Percentiles rank a stretch among this genome's conserved stretches.
Conservation (phyloP, 176 grass and related monocot species). For the Oryza longistaminata region DNA sequence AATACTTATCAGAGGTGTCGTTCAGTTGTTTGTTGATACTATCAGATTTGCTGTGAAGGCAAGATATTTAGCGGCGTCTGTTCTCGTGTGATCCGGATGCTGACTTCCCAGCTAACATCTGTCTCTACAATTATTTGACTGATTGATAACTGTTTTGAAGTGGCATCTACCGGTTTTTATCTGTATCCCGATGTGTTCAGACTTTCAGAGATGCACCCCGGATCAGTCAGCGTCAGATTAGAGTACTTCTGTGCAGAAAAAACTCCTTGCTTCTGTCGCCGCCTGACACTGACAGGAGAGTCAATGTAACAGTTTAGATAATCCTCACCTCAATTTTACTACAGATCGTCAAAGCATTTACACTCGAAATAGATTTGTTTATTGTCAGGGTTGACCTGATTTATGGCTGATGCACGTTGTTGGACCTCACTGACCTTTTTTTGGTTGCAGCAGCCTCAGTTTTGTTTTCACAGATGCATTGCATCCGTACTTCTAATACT, state of each 20-base stretch:
- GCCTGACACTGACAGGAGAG: constrained; percentile 23
- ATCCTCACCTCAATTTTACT: background rate
- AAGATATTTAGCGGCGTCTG: background rate
- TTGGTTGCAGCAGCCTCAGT: background rate
- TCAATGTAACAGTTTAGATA: background rate
- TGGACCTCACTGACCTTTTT: background rate
- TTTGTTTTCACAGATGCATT: constrained; percentile 13
- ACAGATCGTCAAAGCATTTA: constrained; percentile 26
- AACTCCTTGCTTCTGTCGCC: background rate
- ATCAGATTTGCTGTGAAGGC: background rate
- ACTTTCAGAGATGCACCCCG: background rate
- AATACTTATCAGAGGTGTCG: background rate
- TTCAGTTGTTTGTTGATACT: background rate
- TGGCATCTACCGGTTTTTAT: background rate
- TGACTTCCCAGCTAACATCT: background rate
- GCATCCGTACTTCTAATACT: background rate
- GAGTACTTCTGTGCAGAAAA: background rate
- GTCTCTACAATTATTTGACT: background rate
- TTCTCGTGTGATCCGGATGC: background rate
- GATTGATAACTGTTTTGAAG: background rate
- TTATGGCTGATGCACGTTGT: background rate
- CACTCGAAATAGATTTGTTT: background rate
- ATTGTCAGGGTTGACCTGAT: background rate
- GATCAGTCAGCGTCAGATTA: background rate
- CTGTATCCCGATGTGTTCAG: background rate